Evolutionary conservation across 164 flowering plant species (phyloP), one percentile per base, ranked within the genome.

Genomic region (Vitis rupestris): DNA sequence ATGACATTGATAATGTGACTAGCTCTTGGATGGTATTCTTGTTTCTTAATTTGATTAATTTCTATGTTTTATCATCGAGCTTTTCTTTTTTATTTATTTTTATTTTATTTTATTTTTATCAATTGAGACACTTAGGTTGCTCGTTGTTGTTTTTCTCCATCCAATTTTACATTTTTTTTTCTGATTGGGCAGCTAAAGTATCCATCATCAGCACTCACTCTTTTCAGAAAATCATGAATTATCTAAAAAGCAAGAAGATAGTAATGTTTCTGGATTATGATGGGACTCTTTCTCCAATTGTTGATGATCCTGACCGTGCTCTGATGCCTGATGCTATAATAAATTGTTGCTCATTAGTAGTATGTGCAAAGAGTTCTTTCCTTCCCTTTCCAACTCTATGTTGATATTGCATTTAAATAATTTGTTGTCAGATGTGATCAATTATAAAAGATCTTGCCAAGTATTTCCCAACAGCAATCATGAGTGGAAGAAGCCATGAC

Each of bases 401-500:
- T 30, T 70, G 8, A 11, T 12, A 50, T 52, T 30, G 44, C 44
- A 48, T 27, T 57, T 23, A 50, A 17, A 17, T 27, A 23, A 48
- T 19, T n/a, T 74, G 23, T 76, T 74, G 13, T 37, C 81, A 95
- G 98, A 95, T 95, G 99, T 90, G 90, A n/a, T 70, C 79, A 72
- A 86, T 92, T 72, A 90, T 95, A 12, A 81, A 72, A 68, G 72
- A 82, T 71, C 84, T 86, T 55, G 97, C 93, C 6, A 83, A 83
- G 78, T 71, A 78, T 68, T 88, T 91, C 64, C 94, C 97, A 14
- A 91, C 98, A 3, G 97, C 98, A 63, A 88, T 95, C 57, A 91
- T 95, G 52, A 93, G 97, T 82, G 99, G 99, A 72, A 88, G 99
- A 81, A 86, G 85, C 70, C 97, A 97, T 53, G 90, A 94, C 69